Base-by-base conservation (phyloP, 768 basidiomycete species). In the Postia placenta region DNA sequence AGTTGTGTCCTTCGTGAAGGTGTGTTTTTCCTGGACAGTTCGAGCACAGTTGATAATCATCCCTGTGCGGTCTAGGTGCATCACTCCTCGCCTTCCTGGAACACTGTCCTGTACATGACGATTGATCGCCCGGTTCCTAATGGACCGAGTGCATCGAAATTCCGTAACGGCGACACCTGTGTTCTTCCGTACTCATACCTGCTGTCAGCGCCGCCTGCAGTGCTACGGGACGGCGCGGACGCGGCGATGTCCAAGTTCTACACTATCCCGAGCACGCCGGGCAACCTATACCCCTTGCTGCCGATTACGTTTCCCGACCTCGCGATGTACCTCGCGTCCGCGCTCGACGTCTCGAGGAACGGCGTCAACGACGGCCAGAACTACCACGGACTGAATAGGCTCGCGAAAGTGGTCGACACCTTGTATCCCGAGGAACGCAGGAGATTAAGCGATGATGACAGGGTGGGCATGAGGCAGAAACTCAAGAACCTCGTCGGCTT, bases 1-100 rank as follows among this genome's bases (percentile, higher is more conserved):
- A 0, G 85, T 91, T 0, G 67, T 92, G 48, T 88, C 91, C 58
- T 88, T 91, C 57, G 73, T 88, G 43, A 86, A 81, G 72, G 88
- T 87, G 56, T 45, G 75, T 57, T 39, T 9, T 39, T 19, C 7
- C 7, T 7, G 33, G 15, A 47, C 25, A 28, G 7, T 45, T 38
- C 12, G 41, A 26, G 40, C 25, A 17, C 27, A 19, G 45, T 33
- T 28, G 23, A 15, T 11, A 17, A 40, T 57, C 35, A 58, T 25
- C 22, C n/a, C n/a, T 7, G 14, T 30, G 39, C 17, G 23, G 17
- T 11, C 22, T 48, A 89, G 86, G 72, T 82, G 7, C 79, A 85
- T 57, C 78, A 74, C 33, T 59, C 71, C 17, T 74, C 81, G 0
- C 58, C 67, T 4, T 78, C 81, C 15, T 92, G 89, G 89, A 75